Base-by-base conservation (phyloP, 352 stramenopile species). In the Discostella stelligera region DNA sequence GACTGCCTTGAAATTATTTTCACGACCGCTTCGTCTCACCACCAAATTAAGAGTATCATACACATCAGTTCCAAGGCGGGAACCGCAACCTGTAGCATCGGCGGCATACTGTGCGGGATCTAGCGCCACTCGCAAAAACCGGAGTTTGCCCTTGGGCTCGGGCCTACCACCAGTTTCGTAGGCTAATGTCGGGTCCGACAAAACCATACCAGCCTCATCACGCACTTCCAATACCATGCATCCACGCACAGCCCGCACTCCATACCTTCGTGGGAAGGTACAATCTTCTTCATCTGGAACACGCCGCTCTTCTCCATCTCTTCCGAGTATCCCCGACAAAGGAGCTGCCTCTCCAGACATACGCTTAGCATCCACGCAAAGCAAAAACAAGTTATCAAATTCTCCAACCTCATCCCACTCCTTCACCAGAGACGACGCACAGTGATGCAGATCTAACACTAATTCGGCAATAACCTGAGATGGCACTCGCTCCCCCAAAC, bases 1-100 rank as follows among this genome's bases (percentile, higher is more conserved):
- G 10, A 98, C 89, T 14, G 94, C 78, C 71, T 98, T 98, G 77
- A 98, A 98, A 78, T 98, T 98, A 75, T 98, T 98, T 25, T 96
- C 91, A 49, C 89, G 84, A 2, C 92, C 86, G 11, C 96, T 84
- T 7, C 95, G 80, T 48, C 96, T 89, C 20, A 99, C 87, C 11
- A 99, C 74, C 6, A 99, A 53, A 85, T 99, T 99, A 21, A 97
- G 88, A n/a, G 86, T 90, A 56, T 96, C 46, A 63, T 95, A 95
- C 9, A 90, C 68, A 48, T 86, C 73, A 10, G 70, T 85, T 20
- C 83, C 85, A 27, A 61, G 44, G 46, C 5, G 13, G 16, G 73
- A 85, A 64, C 80, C 72, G 54, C 64, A 10, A 53, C 77, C 74
- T 32, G 59, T 80, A 10, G 80, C 83, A 80, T 99, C 97, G 0